Evolutionary conservation across 495 filamentous ascomycete species (phyloP).

Genomic region (Penicillium alfredii): DNA sequence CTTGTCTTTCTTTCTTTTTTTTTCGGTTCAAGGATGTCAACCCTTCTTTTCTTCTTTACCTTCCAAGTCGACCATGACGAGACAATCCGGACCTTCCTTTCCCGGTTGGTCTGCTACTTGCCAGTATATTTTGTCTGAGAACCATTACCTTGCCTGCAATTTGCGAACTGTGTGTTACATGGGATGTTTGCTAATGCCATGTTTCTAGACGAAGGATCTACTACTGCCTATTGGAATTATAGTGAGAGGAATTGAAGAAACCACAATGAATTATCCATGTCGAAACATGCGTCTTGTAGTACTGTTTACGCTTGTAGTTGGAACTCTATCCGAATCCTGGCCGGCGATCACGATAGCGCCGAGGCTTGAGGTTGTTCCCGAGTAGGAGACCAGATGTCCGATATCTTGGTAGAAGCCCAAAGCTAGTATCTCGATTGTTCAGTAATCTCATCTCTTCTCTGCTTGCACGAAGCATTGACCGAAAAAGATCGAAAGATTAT

Average conservation of each 20-base stretch:
- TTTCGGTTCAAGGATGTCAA: conserved; percentile 72
- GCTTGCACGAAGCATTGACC: too few species aligned
- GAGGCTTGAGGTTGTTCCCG: too few species aligned
- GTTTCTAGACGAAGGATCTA: too few species aligned
- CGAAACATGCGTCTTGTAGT: not conserved
- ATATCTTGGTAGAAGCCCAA: too few species aligned
- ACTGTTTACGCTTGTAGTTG: conserved; percentile 1
- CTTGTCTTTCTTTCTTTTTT: conserved; percentile 14
- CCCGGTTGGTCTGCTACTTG: conserved; percentile 85
- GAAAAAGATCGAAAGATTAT: too few species aligned
- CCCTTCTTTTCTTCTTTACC: conserved; percentile 80
- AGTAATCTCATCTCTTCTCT: too few species aligned
- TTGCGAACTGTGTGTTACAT: conserved; percentile 9
- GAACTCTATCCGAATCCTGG: conserved; percentile 18
- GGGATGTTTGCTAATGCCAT: too few species aligned
- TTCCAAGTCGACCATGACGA: conserved; percentile 95
- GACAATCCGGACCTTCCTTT: conserved; percentile 61
- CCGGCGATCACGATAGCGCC: conserved; percentile 18
- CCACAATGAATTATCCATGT: too few species aligned
- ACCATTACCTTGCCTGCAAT: conserved; percentile 11
- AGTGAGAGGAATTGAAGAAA: too few species aligned
- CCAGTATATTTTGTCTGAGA: conserved; percentile 95
- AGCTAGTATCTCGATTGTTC: too few species aligned
- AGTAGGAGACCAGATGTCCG: too few species aligned
- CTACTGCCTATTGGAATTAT: too few species aligned